Conservation (phyloP, 345 rosid genomes). For the Hibiscus syriacus region DNA sequence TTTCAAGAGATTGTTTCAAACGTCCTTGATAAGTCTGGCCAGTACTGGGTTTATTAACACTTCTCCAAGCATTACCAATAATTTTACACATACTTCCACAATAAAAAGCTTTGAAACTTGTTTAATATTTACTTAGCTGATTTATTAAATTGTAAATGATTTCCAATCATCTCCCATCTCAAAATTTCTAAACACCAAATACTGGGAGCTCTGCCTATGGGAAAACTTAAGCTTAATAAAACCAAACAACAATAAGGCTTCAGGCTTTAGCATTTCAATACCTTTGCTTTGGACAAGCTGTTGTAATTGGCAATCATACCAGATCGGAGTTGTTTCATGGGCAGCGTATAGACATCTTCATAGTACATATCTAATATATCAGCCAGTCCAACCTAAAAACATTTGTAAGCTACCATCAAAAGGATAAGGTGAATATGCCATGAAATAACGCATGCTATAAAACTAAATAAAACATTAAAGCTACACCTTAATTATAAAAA, state of each 20-base stretch:
- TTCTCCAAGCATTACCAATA: neutral
- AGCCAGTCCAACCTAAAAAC: conserved; percentile 70
- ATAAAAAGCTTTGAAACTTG: neutral
- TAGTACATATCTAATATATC: conserved; percentile 70
- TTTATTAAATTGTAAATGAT: neutral
- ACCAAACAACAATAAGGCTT: conserved; percentile 3
- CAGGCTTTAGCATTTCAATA: conserved; percentile 13
- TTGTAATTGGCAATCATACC: conserved; percentile 30
- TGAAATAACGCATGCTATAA: neutral
- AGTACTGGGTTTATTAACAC: neutral
- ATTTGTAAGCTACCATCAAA: conserved; percentile 17
- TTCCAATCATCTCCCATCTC: neutral
- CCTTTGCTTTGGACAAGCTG: conserved; percentile 57
- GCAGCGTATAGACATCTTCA: conserved; percentile 74
- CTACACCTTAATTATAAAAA: neutral
- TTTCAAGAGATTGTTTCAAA: neutral
- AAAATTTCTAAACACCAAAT: neutral
- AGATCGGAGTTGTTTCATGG: conserved; percentile 53
- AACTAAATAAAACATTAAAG: neutral
- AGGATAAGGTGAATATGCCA: conserved; percentile 7
- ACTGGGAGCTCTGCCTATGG: neutral
- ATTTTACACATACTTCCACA: neutral
- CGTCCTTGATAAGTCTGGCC: neutral
- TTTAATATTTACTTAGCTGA: neutral
- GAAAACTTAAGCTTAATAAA: neutral